These are phyloP conservation scores for Trypanosoma lewisi DNA, from an alignment of 208 protist species.

Conservation along the genomic window DNA sequence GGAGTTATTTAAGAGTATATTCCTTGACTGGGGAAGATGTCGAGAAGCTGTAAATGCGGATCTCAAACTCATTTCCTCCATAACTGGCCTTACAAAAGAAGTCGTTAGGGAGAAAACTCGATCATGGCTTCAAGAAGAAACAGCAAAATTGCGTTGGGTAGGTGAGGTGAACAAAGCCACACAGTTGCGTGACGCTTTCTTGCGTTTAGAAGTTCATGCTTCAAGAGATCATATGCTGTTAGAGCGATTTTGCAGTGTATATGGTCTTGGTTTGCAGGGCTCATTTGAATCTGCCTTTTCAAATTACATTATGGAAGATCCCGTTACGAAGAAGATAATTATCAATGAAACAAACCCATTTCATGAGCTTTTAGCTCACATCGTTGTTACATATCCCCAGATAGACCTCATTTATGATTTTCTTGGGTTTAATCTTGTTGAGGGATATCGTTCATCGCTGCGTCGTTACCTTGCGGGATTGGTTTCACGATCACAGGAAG, in stretches of 20 bases:
- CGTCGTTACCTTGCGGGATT: constrained; percentile 46
- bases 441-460: constrained; percentile 67
- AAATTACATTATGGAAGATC: constrained; percentile 72
- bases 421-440: constrained; percentile 66
- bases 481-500: constrained; percentile 24
- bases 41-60: constrained; percentile 42
- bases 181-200: constrained; percentile 77
- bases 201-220: constrained; percentile 73
- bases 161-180: constrained; percentile 83
- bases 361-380: constrained; percentile 45
- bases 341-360: constrained; percentile 67
- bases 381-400: constrained; percentile 59
- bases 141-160: constrained; percentile 76
- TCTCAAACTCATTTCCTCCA: constrained; percentile 35
- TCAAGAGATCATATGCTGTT: constrained; percentile 65
- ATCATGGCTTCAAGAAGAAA: constrained; percentile 75
- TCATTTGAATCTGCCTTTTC: constrained; percentile 80
- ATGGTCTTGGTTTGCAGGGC: constrained; percentile 66
- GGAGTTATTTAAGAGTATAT: constrained; percentile 62
- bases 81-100: constrained; percentile 45
- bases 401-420: constrained; percentile 84
- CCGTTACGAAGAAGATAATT: constrained; percentile 35
- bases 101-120: constrained; percentile 59
- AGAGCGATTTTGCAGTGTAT: constrained; percentile 80
- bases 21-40: constrained; percentile 43